phyloP scores from a whole-genome alignment of 768 basidiomycete genomes.

The Auricularia heimuer region DNA sequence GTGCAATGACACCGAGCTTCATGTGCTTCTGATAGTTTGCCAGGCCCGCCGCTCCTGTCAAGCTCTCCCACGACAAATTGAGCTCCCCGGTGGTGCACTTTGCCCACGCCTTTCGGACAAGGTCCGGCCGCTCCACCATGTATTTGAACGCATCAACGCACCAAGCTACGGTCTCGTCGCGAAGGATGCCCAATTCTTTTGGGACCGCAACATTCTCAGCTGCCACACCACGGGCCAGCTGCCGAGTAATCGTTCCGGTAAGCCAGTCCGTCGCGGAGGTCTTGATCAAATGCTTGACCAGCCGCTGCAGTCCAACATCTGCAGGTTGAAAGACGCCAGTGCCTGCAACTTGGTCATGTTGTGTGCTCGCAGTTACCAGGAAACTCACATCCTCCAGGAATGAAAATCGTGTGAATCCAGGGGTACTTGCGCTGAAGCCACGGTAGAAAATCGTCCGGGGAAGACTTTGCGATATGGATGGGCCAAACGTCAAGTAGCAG shows the following conservation, averaged over 20 bases:
- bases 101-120: slow-evolving; percentile 80
- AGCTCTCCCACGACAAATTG: neutral
- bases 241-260: neutral
- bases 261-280: neutral
- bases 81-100: slow-evolving; percentile 48
- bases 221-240: neutral
- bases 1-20: neutral
- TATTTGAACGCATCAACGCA: neutral
- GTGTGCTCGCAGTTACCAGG: too few relatives aligned
- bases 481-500: slow-evolving; percentile 21
- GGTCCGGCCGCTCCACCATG: slow-evolving; percentile 8
- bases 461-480: slow-evolving; percentile 14
- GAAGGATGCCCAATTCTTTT: neutral
- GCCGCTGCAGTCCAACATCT: slow-evolving; percentile 21
- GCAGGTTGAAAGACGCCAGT: slow-evolving; percentile 18
- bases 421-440: slow-evolving; percentile 12
- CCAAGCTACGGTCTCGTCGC: neutral
- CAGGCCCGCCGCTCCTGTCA: neutral
- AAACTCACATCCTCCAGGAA: slow-evolving; percentile 18
- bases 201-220: neutral
- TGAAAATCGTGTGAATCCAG: slow-evolving; percentile 15
- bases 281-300: slow-evolving; percentile 19
- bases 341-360: neutral
- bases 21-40: neutral
- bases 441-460: slow-evolving; percentile 14